Evolutionary conservation across 345 rosid species (phyloP).

Genomic region (Mangifera indica): DNA sequence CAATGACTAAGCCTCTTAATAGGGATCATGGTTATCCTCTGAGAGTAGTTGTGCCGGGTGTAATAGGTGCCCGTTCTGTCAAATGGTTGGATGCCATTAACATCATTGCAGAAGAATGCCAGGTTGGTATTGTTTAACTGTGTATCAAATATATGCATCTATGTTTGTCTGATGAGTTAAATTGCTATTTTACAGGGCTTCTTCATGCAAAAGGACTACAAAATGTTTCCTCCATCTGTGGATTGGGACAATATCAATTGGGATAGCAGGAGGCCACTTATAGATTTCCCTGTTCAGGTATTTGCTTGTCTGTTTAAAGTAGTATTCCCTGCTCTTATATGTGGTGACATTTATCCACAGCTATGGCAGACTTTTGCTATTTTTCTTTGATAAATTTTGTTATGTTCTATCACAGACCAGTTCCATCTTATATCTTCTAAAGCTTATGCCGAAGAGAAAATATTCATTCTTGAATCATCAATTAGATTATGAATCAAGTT

Average conservation of each 20-base stretch:
- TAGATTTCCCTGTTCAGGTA: conserved; percentile 99
- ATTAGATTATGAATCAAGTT: conserved; percentile 10
- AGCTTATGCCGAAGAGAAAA: neutral
- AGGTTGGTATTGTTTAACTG: conserved; percentile 42
- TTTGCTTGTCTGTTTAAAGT: conserved; percentile 11
- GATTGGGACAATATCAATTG: conserved; percentile 90
- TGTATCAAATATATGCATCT: neutral
- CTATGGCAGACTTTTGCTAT: neutral
- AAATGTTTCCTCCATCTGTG: conserved; percentile 97
- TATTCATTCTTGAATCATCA: neutral
- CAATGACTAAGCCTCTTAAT: conserved; percentile 62
- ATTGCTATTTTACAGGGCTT: conserved; percentile 59
- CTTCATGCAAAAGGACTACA: conserved; percentile 97
- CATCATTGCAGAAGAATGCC: conserved; percentile 78
- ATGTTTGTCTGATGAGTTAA: conserved; percentile 4
- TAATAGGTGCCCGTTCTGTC: conserved; percentile 97
- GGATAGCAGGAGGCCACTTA: conserved; percentile 86
- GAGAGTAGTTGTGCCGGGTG: conserved; percentile 91
- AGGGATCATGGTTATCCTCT: conserved; percentile 94
- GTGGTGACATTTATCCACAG: neutral
- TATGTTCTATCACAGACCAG: neutral
- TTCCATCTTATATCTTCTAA: neutral
- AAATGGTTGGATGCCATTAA: conserved; percentile 92
- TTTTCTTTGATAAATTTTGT: neutral
- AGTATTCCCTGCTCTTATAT: neutral